Evolutionary conservation across 441 rosid genomes (phyloP).

Genomic region (Adansonia grandidieri): DNA sequence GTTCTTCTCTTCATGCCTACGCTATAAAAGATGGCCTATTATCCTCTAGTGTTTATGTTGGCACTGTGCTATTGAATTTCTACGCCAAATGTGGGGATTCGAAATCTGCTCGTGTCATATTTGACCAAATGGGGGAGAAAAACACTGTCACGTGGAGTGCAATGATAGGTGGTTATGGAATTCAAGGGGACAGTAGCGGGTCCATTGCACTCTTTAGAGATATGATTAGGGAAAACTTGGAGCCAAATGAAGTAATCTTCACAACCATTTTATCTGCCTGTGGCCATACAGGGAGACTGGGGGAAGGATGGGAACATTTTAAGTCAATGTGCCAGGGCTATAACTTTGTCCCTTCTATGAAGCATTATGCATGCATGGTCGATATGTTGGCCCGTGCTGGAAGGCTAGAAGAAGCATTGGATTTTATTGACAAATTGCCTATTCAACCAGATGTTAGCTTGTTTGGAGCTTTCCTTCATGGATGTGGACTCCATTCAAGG

Average conservation of each 20-base stretch:
- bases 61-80: conserved; percentile 63
- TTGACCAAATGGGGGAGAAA: conserved; percentile 53
- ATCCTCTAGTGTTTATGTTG: conserved; percentile 53
- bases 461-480: conserved; percentile 73
- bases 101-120: conserved; percentile 57
- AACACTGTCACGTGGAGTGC: conserved; percentile 72
- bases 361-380: conserved; percentile 63
- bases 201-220: conserved; percentile 52
- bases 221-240: conserved; percentile 53
- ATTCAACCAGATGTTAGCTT: conserved; percentile 50
- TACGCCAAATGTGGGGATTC: conserved; percentile 72
- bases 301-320: conserved; percentile 62
- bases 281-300: conserved; percentile 60
- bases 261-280: conserved; percentile 64
- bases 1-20: conserved; percentile 73
- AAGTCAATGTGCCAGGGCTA: conserved; percentile 55
- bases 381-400: conserved; percentile 72
- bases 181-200: conserved; percentile 55
- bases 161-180: conserved; percentile 66
- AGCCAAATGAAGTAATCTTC: conserved; percentile 61
- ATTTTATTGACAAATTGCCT: conserved; percentile 59
- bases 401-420: conserved; percentile 64
- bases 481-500: conserved; percentile 80
- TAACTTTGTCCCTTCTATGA: conserved; percentile 52
- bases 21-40: conserved; percentile 51